phyloP scores from a whole-genome alignment of 1,284 basidiomycete species.

The Ceratobasidium sp. region DNA sequence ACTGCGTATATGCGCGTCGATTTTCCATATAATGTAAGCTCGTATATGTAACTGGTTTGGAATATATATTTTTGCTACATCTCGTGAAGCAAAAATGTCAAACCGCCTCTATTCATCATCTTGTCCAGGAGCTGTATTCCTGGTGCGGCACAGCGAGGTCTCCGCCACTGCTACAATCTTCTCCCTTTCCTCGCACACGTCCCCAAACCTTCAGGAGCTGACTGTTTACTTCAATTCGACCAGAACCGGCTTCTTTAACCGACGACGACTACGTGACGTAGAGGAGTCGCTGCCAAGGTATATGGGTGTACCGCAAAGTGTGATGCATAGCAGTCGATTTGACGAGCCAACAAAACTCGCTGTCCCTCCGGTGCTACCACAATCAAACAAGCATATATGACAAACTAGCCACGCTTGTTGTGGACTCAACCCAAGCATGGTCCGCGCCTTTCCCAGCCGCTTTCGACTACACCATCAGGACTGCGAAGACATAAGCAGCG shows the following conservation, averaged over 20 bases:
- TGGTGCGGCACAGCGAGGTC: not conserved
- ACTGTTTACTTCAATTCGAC: not conserved
- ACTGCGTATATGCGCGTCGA: not conserved
- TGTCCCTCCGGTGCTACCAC: not conserved
- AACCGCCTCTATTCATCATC: constrained; percentile 1
- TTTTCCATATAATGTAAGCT: not conserved
- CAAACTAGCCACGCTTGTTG: not conserved
- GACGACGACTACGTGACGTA: not conserved
- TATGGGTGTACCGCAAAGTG: not conserved
- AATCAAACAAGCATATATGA: not conserved
- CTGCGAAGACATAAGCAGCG: not conserved
- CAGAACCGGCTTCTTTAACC: not conserved
- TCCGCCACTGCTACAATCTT: not conserved
- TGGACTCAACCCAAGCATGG: constrained; percentile 11
- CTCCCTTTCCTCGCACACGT: not conserved
- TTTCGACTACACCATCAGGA: not conserved
- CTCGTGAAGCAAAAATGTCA: not conserved
- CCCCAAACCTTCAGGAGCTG: not conserved
- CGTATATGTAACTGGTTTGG: not conserved
- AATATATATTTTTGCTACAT: not conserved
- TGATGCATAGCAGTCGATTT: constrained; percentile 6
- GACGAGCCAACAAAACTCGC: not conserved
- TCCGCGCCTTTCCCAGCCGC: not conserved
- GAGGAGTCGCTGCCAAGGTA: constrained; percentile 6
- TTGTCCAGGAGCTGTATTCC: not conserved